These are phyloP conservation scores for Hypoxylon sp. DNA, from an alignment of 2,329 filamentous ascomycete genomes.

Conservation along the genomic window DNA sequence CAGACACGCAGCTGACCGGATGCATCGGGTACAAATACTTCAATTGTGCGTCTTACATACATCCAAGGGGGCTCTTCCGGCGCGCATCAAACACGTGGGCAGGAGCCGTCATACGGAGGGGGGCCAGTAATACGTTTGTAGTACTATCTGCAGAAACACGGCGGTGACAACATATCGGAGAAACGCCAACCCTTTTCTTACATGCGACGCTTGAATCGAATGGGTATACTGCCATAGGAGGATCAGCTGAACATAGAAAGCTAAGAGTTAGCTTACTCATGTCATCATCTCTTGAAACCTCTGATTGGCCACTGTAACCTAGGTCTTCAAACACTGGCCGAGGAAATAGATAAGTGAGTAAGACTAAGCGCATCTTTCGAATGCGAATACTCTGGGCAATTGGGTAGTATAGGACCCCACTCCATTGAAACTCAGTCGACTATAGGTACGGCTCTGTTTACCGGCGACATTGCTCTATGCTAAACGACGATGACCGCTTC, in stretches of 20 bases:
- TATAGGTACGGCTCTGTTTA: constrained; percentile 15
- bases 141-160: constrained; percentile 30
- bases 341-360: constrained; percentile 12
- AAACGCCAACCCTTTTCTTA: constrained; percentile 6
- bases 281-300: constrained; percentile 1
- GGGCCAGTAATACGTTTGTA: constrained; percentile 20
- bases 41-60: constrained; percentile 30
- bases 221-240: constrained; percentile 6
- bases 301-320: constrained; percentile 30
- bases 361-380: constrained; percentile 11
- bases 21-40: constrained; percentile 28
- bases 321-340: neutral
- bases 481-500: constrained; percentile 1
- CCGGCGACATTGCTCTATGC: constrained; percentile 21
- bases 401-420: constrained; percentile 15
- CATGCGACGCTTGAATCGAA: constrained; percentile 2
- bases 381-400: constrained; percentile 15
- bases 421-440: constrained; percentile 21
- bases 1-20: constrained; percentile 17
- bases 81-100: constrained; percentile 44
- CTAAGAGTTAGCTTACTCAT: constrained; percentile 21
- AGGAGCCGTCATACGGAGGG: constrained; percentile 27
- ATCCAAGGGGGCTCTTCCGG: constrained; percentile 37
- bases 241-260: constrained; percentile 20
- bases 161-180: constrained; percentile 22